Base-by-base conservation (phyloP, 805 yeast genomes). In the Saccharomycopsis malanga region DNA sequence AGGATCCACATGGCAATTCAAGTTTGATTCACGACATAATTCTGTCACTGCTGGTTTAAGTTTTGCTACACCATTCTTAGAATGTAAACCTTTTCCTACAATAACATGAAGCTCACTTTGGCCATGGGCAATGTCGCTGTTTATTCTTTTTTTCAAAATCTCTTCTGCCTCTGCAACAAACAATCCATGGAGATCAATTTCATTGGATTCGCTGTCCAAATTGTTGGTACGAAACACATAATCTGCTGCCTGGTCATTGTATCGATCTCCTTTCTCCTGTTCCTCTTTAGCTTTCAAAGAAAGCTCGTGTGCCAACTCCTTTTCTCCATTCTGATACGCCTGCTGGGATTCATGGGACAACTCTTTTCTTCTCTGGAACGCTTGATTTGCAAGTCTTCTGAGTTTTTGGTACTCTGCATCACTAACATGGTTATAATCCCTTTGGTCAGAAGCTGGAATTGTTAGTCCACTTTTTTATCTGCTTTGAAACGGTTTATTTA, bases 41-140 rank as follows among this genome's bases (percentile, higher is more conserved):
- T 77, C 73, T 58, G 87, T 93, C 17, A 88, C 78, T 0, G 96
- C 96, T 2, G 97, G 97, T 62, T 83, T 85, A 56, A 91, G 65
- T 63, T 88, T 89, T 36, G 96, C 89, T 44, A 87, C 76, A 12
- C 94, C 95, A 54, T 79, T 71, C 45, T 73, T 71, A 1, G 96
- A 86, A 61, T 89, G 98, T 36, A 79, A 60, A 5, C 97, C 98
- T 64, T 91, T 91, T 7, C 98, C 98, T 7, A 88, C 97, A 61
- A 91, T 89, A 18, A 87, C 93, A 53, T 79, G 76, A 38, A 91
- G 66, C 42, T 74, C 76, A 2, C 73, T 63, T 58, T 86, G 93
- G 46, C 75, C 68, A 21, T 77, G 67, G 34, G 59, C 59, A 14
- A 77, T 71, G 45, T 81, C 87, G 23, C 78, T 79, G n/a, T 73